Evolutionary conservation across 345 rosid species (phyloP).

Genomic region (Eucalyptus cloeziana): DNA sequence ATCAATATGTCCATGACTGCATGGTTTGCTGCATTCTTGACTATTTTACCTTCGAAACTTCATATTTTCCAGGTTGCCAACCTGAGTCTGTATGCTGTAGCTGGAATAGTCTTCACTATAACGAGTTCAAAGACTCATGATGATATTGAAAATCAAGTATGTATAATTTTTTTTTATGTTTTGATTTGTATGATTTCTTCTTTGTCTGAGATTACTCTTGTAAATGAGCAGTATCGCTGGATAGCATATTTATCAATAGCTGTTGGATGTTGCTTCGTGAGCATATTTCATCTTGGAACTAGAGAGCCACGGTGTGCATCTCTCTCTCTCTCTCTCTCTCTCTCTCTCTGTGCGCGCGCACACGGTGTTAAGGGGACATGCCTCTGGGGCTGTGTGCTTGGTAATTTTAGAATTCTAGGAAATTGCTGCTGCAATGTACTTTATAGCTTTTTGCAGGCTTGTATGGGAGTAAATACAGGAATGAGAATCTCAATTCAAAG

Average conservation of each 20-base stretch:
- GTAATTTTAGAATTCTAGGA: not conserved
- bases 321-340: not conserved
- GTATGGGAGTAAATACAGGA: not conserved
- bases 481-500: not conserved
- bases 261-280: constrained; percentile 79
- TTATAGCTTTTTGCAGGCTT: not conserved
- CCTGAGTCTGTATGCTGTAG: constrained; percentile 75
- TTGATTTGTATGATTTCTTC: not conserved
- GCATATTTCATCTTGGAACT: constrained; percentile 66
- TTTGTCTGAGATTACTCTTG: not conserved
- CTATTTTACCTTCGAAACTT: not conserved
- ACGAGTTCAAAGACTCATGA: constrained; percentile 33
- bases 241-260: constrained; percentile 75
- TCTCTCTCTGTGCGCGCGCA: not conserved
- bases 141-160: constrained; percentile 74
- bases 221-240: constrained; percentile 70
- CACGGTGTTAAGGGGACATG: not conserved
- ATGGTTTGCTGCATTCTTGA: not conserved
- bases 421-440: not conserved
- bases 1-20: not conserved
- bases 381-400: not conserved
- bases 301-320: constrained; percentile 70
- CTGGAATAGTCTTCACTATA: constrained; percentile 51
- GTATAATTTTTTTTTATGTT: not conserved
- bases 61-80: constrained; percentile 61